phyloP scores from a whole-genome alignment of 2,329 filamentous ascomycete species.

The Fusarium secorum region DNA sequence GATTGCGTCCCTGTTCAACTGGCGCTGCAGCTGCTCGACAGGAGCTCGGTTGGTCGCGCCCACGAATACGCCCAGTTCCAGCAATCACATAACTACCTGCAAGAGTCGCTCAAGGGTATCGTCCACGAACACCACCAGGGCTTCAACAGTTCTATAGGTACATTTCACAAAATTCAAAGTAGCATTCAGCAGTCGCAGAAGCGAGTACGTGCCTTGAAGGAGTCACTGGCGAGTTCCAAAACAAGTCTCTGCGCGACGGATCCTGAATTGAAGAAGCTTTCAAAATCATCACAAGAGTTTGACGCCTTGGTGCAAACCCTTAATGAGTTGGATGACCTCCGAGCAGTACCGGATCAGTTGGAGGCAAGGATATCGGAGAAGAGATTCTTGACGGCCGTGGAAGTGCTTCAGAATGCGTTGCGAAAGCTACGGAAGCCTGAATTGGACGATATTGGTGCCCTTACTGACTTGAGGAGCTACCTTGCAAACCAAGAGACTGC shows the following conservation, averaged over 20 bases:
- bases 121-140: constrained; percentile 99
- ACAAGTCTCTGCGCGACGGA: constrained; percentile 83
- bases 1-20: constrained; percentile 94
- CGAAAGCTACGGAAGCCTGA: constrained; percentile 85
- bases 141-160: constrained; percentile 98
- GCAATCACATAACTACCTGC: constrained; percentile 84
- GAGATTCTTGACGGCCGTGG: constrained; percentile 89
- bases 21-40: constrained; percentile 92
- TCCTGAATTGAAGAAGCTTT: constrained; percentile 89
- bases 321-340: constrained; percentile 84
- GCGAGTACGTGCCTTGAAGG: constrained; percentile 81
- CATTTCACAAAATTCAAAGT: constrained; percentile 97
- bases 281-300: constrained; percentile 86
- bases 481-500: constrained; percentile 92
- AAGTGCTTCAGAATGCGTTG: constrained; percentile 87
- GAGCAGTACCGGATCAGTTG: constrained; percentile 87
- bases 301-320: constrained; percentile 88
- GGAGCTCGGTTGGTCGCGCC: constrained; percentile 89
- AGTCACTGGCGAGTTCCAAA: constrained; percentile 83
- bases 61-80: constrained; percentile 88
- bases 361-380: constrained; percentile 97
- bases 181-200: constrained; percentile 90
- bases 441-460: constrained; percentile 87
- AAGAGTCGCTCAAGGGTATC: constrained; percentile 90
- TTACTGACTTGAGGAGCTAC: constrained; percentile 86